phyloP scores from a whole-genome alignment of 768 basidiomycete genomes.

The Tylopilus subfusipes region DNA sequence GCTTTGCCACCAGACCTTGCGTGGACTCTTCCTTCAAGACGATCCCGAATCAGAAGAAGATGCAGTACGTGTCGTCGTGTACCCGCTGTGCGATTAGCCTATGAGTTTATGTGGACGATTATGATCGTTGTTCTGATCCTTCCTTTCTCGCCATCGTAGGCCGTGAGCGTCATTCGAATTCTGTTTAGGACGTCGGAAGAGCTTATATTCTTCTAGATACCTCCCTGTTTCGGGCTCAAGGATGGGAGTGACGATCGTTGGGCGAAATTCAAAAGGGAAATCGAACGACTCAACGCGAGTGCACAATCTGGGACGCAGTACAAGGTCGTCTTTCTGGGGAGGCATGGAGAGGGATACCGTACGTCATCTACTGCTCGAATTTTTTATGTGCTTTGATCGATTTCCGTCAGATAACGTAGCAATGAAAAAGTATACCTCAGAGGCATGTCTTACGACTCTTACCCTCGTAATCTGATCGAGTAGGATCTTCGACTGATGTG shows the following conservation, averaged over 20 bases:
- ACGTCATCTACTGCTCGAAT: conserved; percentile 24
- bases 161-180: conserved; percentile 9
- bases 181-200: not conserved
- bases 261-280: conserved; percentile 38
- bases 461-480: not conserved
- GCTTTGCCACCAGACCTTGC: conserved; percentile 2
- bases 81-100: too few relatives aligned
- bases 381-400: conserved; percentile 22
- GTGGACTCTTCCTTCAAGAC: conserved; percentile 19
- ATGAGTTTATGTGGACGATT: not conserved
- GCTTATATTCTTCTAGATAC: conserved; percentile 38
- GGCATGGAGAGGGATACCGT: conserved; percentile 78
- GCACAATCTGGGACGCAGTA: conserved; percentile 41
- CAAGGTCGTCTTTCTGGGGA: conserved; percentile 62
- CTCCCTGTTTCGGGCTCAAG: conserved; percentile 54
- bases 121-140: not conserved
- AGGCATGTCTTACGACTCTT: conserved; percentile 26
- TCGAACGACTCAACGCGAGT: conserved; percentile 44
- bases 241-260: conserved; percentile 52
- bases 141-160: not conserved
- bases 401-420: conserved; percentile 67
- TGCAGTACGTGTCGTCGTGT: too few relatives aligned
- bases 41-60: conserved; percentile 13
- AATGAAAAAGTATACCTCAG: conserved; percentile 58
- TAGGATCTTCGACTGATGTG: not conserved